Conservation (phyloP, 805 yeast genomes). For the Metschnikowia chrysomelidarum region DNA sequence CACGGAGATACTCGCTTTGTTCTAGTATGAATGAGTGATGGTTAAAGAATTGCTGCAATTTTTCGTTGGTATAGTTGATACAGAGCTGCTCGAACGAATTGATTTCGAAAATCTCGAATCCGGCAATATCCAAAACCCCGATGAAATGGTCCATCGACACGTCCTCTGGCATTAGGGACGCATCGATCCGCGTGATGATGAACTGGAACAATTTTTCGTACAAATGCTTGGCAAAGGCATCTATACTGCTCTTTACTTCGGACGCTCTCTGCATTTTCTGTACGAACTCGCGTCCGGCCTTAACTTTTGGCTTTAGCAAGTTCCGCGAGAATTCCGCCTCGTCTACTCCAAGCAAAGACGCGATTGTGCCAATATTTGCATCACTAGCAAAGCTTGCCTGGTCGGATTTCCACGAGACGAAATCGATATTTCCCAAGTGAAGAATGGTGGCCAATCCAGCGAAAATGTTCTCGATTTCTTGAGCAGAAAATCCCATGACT, state of each 20-base stretch:
- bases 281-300: slow-evolving; percentile 87
- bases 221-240: slow-evolving; percentile 82
- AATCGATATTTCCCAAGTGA: slow-evolving; percentile 82
- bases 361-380: slow-evolving; percentile 48
- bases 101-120: slow-evolving; percentile 56
- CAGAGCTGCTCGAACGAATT: slow-evolving; percentile 62
- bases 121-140: slow-evolving; percentile 62
- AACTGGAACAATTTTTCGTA: slow-evolving; percentile 82
- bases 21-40: slow-evolving; percentile 61
- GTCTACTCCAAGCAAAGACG: slow-evolving; percentile 64
- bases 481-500: slow-evolving; percentile 64
- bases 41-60: slow-evolving; percentile 58
- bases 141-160: slow-evolving; percentile 35
- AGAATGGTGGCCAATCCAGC: slow-evolving; percentile 70
- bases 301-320: slow-evolving; percentile 76
- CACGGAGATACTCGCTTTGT: slow-evolving; percentile 58
- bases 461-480: slow-evolving; percentile 59
- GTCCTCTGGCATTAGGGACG: slow-evolving; percentile 42
- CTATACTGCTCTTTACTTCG: slow-evolving; percentile 79
- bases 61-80: slow-evolving; percentile 60
- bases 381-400: slow-evolving; percentile 68
- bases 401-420: slow-evolving; percentile 62
- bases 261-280: slow-evolving; percentile 72
- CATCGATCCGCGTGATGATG: slow-evolving; percentile 74
- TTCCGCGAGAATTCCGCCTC: slow-evolving; percentile 50